Evolutionary conservation across 1,284 basidiomycete species (phyloP).

Genomic region (Paramarasmius palmivorus): DNA sequence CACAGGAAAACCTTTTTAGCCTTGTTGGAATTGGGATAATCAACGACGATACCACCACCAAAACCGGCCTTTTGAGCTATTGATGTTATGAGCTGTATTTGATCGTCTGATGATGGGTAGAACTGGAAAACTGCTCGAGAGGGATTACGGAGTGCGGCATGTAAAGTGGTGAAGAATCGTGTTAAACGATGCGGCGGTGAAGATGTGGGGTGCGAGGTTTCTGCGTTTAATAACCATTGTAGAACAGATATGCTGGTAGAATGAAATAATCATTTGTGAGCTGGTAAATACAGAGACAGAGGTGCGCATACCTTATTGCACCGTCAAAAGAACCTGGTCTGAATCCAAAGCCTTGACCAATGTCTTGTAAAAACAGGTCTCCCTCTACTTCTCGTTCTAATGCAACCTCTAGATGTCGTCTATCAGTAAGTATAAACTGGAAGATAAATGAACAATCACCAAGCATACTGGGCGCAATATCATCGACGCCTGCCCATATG

Average conservation of each 20-base stretch:
- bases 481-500: constrained; percentile 94
- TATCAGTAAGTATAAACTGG: constrained; percentile 7
- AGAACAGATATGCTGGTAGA: constrained; percentile 87
- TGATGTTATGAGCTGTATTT: constrained; percentile 92
- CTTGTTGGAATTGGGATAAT: constrained; percentile 96
- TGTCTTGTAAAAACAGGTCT: constrained; percentile 91
- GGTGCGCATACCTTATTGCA: constrained; percentile 79
- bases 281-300: background rate
- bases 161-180: constrained; percentile 96
- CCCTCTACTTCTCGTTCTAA: constrained; percentile 92
- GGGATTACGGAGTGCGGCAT: constrained; percentile 89
- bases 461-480: constrained; percentile 95
- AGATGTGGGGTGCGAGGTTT: constrained; percentile 86
- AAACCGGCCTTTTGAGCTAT: constrained; percentile 95
- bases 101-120: constrained; percentile 94
- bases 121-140: constrained; percentile 95
- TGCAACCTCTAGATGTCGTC: constrained; percentile 84
- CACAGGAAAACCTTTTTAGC: constrained; percentile 92
- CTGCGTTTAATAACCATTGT: constrained; percentile 98
- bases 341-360: constrained; percentile 93
- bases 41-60: constrained; percentile 94
- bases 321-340: constrained; percentile 97
- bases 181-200: constrained; percentile 91
- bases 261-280: background rate
- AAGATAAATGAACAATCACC: constrained; percentile 44